A percentile compares a stretch with the other conserved stretches of the same genome.
phyloP scores from a whole-genome alignment of 192 early-diverging fungal genomes.

The Gryganskiella cystojenkinii region DNA sequence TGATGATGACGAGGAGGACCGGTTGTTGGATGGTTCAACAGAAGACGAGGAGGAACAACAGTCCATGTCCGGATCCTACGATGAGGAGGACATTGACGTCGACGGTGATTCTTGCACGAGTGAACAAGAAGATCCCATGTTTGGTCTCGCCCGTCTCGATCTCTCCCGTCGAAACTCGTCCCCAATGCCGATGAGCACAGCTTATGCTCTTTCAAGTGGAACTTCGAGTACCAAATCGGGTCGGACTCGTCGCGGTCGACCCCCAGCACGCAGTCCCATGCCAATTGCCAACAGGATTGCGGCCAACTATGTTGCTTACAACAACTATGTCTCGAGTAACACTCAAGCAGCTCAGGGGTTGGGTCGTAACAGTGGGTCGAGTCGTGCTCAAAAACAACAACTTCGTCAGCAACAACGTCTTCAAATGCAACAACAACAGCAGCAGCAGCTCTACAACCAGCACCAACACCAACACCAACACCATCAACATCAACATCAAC shows the following conservation, averaged over 20 bases:
- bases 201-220: conserved; percentile 19
- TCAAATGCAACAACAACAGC: conserved; percentile 31
- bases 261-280: conserved; percentile 38
- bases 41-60: conserved; percentile 52
- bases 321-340: conserved; percentile 53
- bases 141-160: conserved; percentile 39
- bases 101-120: conserved; percentile 44
- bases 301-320: conserved; percentile 52
- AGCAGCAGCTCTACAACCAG: conserved; percentile 23
- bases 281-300: conserved; percentile 42
- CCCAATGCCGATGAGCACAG: conserved; percentile 40
- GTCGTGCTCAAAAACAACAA: conserved; percentile 44
- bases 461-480: conserved; percentile 30
- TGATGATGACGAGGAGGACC: conserved; percentile 40
- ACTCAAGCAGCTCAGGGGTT: conserved; percentile 48
- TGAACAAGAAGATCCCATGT: conserved; percentile 51
- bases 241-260: conserved; percentile 30
- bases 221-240: conserved; percentile 10
- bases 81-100: conserved; percentile 42
- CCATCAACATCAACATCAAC: conserved; percentile 25
- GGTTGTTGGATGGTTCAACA: conserved; percentile 32
- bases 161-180: conserved; percentile 46
- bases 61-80: conserved; percentile 42
- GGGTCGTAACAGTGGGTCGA: conserved; percentile 33
- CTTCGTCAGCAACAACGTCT: conserved; percentile 42